Percentiles rank a stretch among this genome's conserved stretches.
These are phyloP conservation scores for Geranomyces michiganensis DNA, from an alignment of 192 early-diverging fungal species.

Conservation along the genomic window DNA sequence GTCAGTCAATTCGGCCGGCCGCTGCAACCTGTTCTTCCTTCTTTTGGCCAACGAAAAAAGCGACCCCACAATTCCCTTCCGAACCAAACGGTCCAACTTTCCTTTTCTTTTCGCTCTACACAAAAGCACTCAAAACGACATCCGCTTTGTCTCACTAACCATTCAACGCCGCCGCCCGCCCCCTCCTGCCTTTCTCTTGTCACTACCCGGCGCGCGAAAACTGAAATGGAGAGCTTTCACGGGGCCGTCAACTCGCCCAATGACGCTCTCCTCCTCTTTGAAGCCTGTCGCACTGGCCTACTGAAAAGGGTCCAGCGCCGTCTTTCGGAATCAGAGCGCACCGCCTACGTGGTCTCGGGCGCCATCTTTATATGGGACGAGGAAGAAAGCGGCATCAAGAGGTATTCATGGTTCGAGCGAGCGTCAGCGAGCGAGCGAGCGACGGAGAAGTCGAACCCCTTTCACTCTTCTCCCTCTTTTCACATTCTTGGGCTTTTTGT, in stretches of 20 bases:
- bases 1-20: background rate
- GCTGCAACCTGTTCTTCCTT: too few species aligned
- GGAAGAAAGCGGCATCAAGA: conserved; percentile 84
- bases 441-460: too few species aligned
- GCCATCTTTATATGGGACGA: conserved; percentile 93
- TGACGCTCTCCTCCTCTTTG: conserved; percentile 86
- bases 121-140: too few species aligned
- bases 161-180: too few species aligned
- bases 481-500: background rate
- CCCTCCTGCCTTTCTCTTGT: too few species aligned
- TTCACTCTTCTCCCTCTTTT: background rate
- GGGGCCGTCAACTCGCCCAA: conserved; percentile 85
- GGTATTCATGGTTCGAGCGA: conserved; percentile 39
- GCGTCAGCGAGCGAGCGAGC: too few species aligned
- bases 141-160: too few species aligned
- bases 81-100: too few species aligned
- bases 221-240: conserved; percentile 61
- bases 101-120: too few species aligned
- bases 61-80: too few species aligned
- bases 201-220: too few species aligned
- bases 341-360: conserved; percentile 73
- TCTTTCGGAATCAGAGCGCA: conserved; percentile 79
- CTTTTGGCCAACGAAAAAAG: too few species aligned
- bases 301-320: conserved; percentile 79
- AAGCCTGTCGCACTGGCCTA: conserved; percentile 79